Base-by-base conservation (phyloP, 139 green algal genomes). In the Auxenochlorella protothecoides region DNA sequence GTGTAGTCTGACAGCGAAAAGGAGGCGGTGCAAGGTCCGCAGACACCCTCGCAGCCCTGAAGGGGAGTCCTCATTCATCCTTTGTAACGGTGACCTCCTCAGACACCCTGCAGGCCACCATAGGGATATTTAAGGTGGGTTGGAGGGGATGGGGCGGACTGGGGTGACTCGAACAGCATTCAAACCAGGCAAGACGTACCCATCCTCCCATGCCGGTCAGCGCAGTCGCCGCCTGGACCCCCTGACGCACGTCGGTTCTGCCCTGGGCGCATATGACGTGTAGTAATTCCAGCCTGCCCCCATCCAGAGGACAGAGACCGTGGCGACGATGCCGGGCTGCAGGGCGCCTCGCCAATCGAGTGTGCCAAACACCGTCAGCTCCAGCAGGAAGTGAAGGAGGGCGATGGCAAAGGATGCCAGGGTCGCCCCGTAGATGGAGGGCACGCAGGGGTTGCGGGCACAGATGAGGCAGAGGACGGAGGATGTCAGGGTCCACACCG, bases 401-500 rank as follows among this genome's bases (percentile, higher is more conserved):
- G 90, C 90, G 10, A 90, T 79, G 6, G 87, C 67, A 66, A 96
- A 96, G 0, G 90, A 96, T 11, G 80, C 74, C 7, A 94, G 72
- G 0, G 90, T 96, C 7, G 84, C 85, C 5, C 90, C 82, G 64
- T 96, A 96, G 14, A 96, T 88, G 12, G 84, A 72, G 13, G 71
- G 52, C 65, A 89, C 87, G 9, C 78, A 82, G 6, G 87, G 82
- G 65, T 95, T 86, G 8, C 81, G 80, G 0, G 90, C 87, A 63
- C 88, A 95, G 8, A 91, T 84, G 3, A 96, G 59, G 80, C 90
- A 96, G 8, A 96, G 81, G 12, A 82, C 76, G 72, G 88, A 93
- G 0, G 90, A 91, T 51, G 89, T 83, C 11, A 87, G 16, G 4
- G 90, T 96, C 90, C 90, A 96, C 3, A 83, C 83, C 0, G 86